Conservation (phyloP, 768 basidiomycete genomes). For the Cystofilobasidium ferigula region DNA sequence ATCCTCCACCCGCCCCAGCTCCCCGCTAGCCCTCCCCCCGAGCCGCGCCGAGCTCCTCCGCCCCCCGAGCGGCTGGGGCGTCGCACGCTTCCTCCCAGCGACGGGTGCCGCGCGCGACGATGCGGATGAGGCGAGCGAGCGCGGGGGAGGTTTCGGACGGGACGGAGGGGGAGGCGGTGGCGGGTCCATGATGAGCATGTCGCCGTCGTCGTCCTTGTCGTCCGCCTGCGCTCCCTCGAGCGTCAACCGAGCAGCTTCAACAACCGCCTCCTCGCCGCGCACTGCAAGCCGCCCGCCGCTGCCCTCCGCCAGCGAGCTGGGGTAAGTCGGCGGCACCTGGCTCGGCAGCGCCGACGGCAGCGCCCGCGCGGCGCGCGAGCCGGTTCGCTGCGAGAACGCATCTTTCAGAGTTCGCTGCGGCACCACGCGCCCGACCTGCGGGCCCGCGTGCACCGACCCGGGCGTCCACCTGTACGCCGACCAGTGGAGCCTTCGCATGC, state of each 20-base stretch:
- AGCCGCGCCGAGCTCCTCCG: no score
- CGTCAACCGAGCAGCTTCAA: no score
- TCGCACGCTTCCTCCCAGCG: not conserved
- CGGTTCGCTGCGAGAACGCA: no score
- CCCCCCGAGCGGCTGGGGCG: no score
- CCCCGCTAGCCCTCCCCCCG: no score
- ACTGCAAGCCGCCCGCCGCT: no score
- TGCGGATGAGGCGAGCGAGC: not conserved
- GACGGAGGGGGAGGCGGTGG: not conserved
- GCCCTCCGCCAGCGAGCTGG: no score
- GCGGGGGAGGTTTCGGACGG: no score
- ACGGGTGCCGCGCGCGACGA: conserved; percentile 4
- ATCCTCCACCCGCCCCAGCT: no score
- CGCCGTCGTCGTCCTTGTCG: conserved; percentile 6
- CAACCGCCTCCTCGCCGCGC: no score
- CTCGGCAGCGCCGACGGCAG: not conserved
- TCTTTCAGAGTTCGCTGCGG: not conserved
- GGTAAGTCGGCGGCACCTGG: no score
- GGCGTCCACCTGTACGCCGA: conserved; percentile 13
- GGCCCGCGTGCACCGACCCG: not conserved
- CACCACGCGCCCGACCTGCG: not conserved
- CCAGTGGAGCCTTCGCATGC: conserved; percentile 22
- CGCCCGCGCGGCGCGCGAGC: not conserved
- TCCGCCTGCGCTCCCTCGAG: conserved; percentile 15
- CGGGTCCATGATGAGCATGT: conserved; percentile 1